Percentiles rank a stretch among this genome's conserved stretches.
Evolutionary conservation across 225 moss, liverwort and hornwort species (phyloP).

Genomic region (Pseudisothecium myosuroides): DNA sequence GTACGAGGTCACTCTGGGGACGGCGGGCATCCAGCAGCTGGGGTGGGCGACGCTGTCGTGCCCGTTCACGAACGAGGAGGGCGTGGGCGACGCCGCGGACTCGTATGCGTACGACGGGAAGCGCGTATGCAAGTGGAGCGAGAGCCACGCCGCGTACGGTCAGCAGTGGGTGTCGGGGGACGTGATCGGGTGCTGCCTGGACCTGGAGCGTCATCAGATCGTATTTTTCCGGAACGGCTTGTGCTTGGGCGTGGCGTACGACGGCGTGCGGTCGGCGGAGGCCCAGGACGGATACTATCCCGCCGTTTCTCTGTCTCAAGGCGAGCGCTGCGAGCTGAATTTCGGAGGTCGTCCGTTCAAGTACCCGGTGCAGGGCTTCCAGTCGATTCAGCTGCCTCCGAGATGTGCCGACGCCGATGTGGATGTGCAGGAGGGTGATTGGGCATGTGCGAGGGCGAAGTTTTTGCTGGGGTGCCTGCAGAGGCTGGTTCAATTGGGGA

Average conservation of each 20-base stretch:
- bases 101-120: slow-evolving; percentile 96
- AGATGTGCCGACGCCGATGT: slow-evolving; percentile 12
- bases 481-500: slow-evolving; percentile 92
- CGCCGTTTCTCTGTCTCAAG: slow-evolving; percentile 82
- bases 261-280: slow-evolving; percentile 44
- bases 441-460: slow-evolving; percentile 45
- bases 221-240: slow-evolving; percentile 72
- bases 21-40: slow-evolving; percentile 94
- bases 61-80: slow-evolving; percentile 79
- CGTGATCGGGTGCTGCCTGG: slow-evolving; percentile 96
- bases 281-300: slow-evolving; percentile 75
- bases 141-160: slow-evolving; percentile 41
- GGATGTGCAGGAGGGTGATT: background rate
- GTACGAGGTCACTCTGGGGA: slow-evolving; percentile 95
- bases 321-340: slow-evolving; percentile 96
- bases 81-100: slow-evolving; percentile 88
- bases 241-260: slow-evolving; percentile 81
- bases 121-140: slow-evolving; percentile 80
- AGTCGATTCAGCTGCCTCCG: slow-evolving; percentile 72
- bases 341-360: slow-evolving; percentile 89
- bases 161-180: slow-evolving; percentile 92
- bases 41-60: slow-evolving; percentile 92
- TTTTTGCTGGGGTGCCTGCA: slow-evolving; percentile 83
- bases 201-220: slow-evolving; percentile 61
- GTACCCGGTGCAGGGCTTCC: slow-evolving; percentile 72